Evolutionary conservation across 371 early-diverging fungal species (phyloP).

Genomic region (Saksenaea vasiformis): DNA sequence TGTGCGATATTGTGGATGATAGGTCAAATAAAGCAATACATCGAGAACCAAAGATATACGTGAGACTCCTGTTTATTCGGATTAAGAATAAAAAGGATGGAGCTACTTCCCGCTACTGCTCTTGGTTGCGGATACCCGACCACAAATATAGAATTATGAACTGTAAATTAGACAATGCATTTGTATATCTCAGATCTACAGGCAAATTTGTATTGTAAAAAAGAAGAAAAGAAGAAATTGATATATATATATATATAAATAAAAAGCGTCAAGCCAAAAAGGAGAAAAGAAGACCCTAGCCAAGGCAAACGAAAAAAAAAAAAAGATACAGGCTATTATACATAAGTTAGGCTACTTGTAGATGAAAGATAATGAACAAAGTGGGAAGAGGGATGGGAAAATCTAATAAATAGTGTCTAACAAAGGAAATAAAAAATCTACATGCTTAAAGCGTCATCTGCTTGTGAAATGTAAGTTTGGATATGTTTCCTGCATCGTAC

Average conservation of each 20-base stretch:
- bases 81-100: too few relatives aligned
- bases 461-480: conserved; percentile 24
- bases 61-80: too few relatives aligned
- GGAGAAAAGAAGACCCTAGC: too few relatives aligned
- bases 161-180: background rate
- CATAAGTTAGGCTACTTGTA: background rate
- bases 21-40: too few relatives aligned
- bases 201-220: background rate
- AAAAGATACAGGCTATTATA: background rate
- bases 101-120: too few relatives aligned
- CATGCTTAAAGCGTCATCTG: conserved; percentile 29
- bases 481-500: conserved; percentile 21
- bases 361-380: background rate
- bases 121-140: too few relatives aligned
- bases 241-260: background rate
- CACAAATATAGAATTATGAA: too few relatives aligned
- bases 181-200: background rate
- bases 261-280: background rate
- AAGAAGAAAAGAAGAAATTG: background rate
- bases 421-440: conserved; percentile 7
- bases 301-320: background rate
- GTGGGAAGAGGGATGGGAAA: background rate
- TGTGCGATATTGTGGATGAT: too few relatives aligned
- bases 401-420: conserved; percentile 1
- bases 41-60: too few relatives aligned